Evolutionary conservation across 2,329 filamentous ascomycete genomes (phyloP).

Genomic region (Sporothrix dimorphospora): DNA sequence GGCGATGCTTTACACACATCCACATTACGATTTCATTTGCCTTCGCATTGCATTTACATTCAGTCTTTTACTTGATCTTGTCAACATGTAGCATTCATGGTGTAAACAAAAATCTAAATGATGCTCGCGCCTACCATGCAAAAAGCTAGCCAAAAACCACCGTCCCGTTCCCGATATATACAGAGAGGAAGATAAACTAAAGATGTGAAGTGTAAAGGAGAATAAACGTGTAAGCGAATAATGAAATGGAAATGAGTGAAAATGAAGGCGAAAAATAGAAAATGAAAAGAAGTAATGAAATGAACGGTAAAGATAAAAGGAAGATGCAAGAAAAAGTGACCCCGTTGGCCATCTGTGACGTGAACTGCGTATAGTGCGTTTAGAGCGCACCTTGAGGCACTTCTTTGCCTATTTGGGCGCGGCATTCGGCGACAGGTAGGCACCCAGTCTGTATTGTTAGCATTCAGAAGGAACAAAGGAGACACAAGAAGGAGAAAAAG

Average conservation of each 20-base stretch:
- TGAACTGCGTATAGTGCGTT: neutral
- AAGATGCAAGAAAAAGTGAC: neutral
- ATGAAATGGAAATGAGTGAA: neutral
- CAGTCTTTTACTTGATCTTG: neutral
- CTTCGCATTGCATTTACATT: neutral
- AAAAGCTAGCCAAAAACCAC: neutral
- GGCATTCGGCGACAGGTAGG: constrained; percentile 15
- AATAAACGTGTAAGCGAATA: neutral
- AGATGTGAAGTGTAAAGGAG: neutral
- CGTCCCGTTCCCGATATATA: neutral
- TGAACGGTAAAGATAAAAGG: neutral
- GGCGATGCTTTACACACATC: too few relatives aligned
- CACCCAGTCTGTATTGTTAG: constrained; percentile 7
- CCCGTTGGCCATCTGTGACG: neutral
- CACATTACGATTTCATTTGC: neutral
- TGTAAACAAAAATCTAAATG: neutral
- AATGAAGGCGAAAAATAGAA: neutral
- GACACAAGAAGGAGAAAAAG: neutral
- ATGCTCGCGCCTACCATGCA: constrained; percentile 20
- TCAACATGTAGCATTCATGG: neutral
- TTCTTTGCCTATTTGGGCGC: neutral
- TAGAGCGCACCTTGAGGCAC: too few relatives aligned
- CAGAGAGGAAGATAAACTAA: neutral
- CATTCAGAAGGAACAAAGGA: neutral
- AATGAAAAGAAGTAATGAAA: neutral